phyloP scores from a whole-genome alignment of 139 green algal species.

The Closterium sp. region DNA sequence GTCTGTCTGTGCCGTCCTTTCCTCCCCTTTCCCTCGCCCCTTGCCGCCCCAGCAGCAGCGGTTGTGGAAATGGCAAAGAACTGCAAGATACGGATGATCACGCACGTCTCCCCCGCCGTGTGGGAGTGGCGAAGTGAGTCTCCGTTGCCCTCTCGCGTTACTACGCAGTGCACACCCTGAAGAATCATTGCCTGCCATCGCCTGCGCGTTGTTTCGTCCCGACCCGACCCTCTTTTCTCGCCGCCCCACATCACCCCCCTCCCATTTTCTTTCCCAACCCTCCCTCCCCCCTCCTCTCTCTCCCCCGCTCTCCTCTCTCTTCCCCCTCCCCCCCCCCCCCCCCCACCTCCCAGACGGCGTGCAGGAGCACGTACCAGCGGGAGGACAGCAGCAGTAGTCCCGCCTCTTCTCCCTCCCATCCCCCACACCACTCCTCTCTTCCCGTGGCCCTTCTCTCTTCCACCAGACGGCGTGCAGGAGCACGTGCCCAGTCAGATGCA shows the following conservation, averaged over 20 bases:
- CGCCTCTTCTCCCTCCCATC: background rate
- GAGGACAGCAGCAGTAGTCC: too few species aligned
- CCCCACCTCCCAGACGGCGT: background rate
- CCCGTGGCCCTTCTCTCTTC: too few species aligned
- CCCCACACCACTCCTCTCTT: too few species aligned
- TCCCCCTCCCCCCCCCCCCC: background rate
- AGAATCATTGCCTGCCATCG: too few species aligned
- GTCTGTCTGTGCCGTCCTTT: background rate
- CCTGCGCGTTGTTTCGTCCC: too few species aligned
- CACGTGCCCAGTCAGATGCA: constrained; percentile 19
- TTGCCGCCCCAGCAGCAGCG: background rate
- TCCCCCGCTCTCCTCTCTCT: background rate
- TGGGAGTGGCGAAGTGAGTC: constrained; percentile 43
- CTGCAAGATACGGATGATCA: constrained; percentile 18
- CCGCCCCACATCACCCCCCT: background rate
- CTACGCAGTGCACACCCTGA: too few species aligned
- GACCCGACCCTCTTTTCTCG: too few species aligned
- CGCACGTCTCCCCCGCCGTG: constrained; percentile 18
- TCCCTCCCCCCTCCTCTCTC: background rate
- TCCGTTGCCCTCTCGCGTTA: too few species aligned
- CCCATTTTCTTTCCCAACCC: background rate
- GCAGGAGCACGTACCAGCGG: too few species aligned
- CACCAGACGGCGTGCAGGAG: constrained; percentile 25
- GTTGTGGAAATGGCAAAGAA: background rate
- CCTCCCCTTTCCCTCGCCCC: background rate